Evolutionary conservation across 805 yeast genomes (phyloP).

Genomic region (Candida sakaeoensis): DNA sequence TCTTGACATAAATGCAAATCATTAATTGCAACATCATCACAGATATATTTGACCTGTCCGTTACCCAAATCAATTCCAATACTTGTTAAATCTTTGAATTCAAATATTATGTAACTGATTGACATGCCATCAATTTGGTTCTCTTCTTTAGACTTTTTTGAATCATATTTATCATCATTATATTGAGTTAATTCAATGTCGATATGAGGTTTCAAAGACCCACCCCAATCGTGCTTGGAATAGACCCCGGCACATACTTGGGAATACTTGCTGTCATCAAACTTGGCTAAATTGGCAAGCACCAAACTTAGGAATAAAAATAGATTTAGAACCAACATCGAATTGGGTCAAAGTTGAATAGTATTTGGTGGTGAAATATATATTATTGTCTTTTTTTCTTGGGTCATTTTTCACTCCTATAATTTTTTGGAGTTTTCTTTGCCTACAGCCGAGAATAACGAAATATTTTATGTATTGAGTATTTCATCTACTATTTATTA

Average conservation of each 20-base stretch:
- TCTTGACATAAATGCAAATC: conserved; percentile 49
- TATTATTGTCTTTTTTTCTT: neutral
- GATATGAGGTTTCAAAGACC: conserved; percentile 48
- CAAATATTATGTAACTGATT: conserved; percentile 73
- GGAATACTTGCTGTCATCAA: conserved; percentile 44
- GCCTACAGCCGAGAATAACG: conserved; percentile 3
- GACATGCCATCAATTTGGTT: conserved; percentile 35
- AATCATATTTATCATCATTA: conserved; percentile 25
- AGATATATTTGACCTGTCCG: conserved; percentile 52
- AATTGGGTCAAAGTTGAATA: neutral
- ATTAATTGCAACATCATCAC: conserved; percentile 66
- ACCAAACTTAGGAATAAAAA: conserved; percentile 4
- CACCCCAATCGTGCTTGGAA: conserved; percentile 83
- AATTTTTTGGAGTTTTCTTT: neutral
- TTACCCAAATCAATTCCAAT: conserved; percentile 54
- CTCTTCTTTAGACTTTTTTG: conserved; percentile 19
- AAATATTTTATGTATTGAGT: conserved; percentile 1
- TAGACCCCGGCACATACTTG: conserved; percentile 91
- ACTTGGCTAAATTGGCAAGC: conserved; percentile 43
- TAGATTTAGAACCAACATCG: conserved; percentile 3
- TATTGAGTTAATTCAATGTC: conserved; percentile 26
- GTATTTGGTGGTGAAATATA: neutral
- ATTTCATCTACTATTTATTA: too few relatives aligned
- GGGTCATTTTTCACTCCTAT: neutral
- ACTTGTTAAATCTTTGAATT: conserved; percentile 69